Evolutionary conservation across 768 basidiomycete genomes (phyloP).

Genomic region (Macrocybe gigantea): DNA sequence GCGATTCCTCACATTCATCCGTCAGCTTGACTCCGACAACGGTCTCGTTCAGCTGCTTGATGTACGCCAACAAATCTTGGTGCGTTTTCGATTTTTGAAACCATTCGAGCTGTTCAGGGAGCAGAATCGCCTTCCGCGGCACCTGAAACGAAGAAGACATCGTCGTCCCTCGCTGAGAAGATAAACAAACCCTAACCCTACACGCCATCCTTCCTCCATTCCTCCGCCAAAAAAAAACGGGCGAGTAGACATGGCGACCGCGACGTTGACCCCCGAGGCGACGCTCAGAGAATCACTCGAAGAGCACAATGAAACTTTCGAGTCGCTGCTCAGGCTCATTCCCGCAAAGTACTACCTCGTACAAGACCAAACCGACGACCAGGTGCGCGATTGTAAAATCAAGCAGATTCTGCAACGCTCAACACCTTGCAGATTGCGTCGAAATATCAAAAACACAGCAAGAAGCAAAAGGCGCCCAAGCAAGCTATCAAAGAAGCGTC

Average conservation of each 20-base stretch:
- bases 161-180: background rate
- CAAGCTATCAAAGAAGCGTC: slow-evolving; percentile 86
- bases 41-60: slow-evolving; percentile 69
- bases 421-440: slow-evolving; percentile 36
- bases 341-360: slow-evolving; percentile 87
- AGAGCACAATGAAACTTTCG: slow-evolving; percentile 82
- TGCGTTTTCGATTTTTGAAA: slow-evolving; percentile 78
- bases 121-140: slow-evolving; percentile 72
- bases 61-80: slow-evolving; percentile 57
- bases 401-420: background rate
- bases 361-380: slow-evolving; percentile 58
- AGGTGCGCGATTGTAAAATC: slow-evolving; percentile 34
- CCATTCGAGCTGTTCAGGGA: slow-evolving; percentile 69
- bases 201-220: background rate
- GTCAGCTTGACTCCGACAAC: slow-evolving; percentile 74
- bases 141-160: slow-evolving; percentile 32
- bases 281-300: slow-evolving; percentile 62
- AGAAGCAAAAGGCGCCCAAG: slow-evolving; percentile 76
- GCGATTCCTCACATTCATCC: slow-evolving; percentile 49
- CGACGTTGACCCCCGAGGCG: slow-evolving; percentile 18
- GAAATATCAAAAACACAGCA: slow-evolving; percentile 85
- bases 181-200: slow-evolving; percentile 7
- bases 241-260: no score
- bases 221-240: background rate
- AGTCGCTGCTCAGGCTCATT: slow-evolving; percentile 76